Evolutionary conservation across 768 basidiomycete genomes (phyloP).

Genomic region (Russula sp.): DNA sequence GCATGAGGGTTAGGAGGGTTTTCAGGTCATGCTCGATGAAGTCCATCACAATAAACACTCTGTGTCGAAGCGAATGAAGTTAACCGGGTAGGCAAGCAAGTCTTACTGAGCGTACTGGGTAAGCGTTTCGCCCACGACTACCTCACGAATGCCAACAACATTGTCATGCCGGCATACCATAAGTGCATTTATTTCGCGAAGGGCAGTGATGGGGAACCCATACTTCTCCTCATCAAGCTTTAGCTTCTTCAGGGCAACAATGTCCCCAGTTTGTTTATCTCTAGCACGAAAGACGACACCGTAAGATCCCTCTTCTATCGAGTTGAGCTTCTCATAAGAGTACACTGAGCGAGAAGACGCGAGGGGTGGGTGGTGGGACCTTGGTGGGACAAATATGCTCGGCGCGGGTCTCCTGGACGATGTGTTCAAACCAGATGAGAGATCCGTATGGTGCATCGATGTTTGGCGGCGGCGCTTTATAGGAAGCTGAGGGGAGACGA

Average conservation of each 20-base stretch:
- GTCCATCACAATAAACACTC: conserved; percentile 99
- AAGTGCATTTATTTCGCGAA: conserved; percentile 93
- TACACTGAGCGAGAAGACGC: conserved; percentile 88
- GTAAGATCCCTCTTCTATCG: conserved; percentile 98
- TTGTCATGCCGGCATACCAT: conserved; percentile 94
- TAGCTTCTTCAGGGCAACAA: conserved; percentile 95
- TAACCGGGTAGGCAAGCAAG: background rate
- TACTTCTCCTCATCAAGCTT: conserved; percentile 99
- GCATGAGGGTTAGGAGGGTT: conserved; percentile 90
- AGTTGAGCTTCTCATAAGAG: conserved; percentile 88
- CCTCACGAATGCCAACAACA: conserved; percentile 93
- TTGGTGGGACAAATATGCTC: conserved; percentile 67
- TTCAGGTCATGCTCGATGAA: conserved; percentile 99
- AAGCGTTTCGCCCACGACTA: conserved; percentile 96
- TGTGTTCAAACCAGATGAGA: conserved; percentile 21
- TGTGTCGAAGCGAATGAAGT: conserved; percentile 28
- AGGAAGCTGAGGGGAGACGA: conserved; percentile 33
- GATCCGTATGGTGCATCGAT: conserved; percentile 27
- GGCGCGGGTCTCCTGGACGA: conserved; percentile 19
- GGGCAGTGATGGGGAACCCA: conserved; percentile 94
- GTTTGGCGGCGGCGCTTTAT: conserved; percentile 55
- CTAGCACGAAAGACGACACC: conserved; percentile 95
- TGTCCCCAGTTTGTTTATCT: conserved; percentile 90
- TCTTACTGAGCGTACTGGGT: conserved; percentile 72
- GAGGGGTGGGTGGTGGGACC: conserved; percentile 72